Evolutionary conservation across 768 basidiomycete genomes (phyloP).

Genomic region (Pulveroboletus ravenelii): DNA sequence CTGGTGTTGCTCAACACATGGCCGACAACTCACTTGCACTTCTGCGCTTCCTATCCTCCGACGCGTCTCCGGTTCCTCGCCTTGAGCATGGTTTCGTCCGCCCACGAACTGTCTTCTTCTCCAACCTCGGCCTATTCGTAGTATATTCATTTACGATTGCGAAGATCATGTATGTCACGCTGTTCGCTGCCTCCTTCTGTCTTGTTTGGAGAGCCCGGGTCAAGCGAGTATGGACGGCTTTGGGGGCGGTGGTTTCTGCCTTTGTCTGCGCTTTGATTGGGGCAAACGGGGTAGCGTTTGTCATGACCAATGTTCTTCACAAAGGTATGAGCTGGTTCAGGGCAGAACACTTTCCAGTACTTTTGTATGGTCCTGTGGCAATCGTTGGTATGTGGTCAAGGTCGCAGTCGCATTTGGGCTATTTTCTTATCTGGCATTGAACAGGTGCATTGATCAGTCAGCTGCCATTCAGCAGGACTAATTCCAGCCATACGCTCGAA

Average conservation of each 20-base stretch:
- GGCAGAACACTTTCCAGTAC: constrained; percentile 56
- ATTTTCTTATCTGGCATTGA: not conserved
- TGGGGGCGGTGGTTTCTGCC: constrained; percentile 47
- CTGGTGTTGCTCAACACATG: constrained; percentile 88
- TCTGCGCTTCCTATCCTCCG: constrained; percentile 65
- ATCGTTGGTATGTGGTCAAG: constrained; percentile 52
- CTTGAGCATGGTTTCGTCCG: constrained; percentile 46
- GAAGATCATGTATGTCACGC: constrained; percentile 51
- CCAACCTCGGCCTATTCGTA: constrained; percentile 62
- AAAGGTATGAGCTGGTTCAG: constrained; percentile 86
- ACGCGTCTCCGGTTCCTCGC: constrained; percentile 62
- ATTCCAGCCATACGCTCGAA: constrained; percentile 43
- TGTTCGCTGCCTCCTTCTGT: constrained; percentile 44
- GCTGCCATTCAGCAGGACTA: constrained; percentile 39
- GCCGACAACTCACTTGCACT: constrained; percentile 83
- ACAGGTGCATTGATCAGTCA: constrained; percentile 64
- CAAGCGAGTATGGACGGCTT: constrained; percentile 33
- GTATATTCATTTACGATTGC: constrained; percentile 74
- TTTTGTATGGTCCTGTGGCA: constrained; percentile 72
- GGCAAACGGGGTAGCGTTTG: constrained; percentile 66
- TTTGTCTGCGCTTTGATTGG: constrained; percentile 53
- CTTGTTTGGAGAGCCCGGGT: constrained; percentile 36
- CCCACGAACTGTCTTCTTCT: constrained; percentile 75
- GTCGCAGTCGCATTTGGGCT: not conserved
- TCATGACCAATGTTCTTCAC: constrained; percentile 58